Evolutionary conservation across 192 early-diverging fungal genomes (phyloP).

Genomic region (Podila minutissima): DNA sequence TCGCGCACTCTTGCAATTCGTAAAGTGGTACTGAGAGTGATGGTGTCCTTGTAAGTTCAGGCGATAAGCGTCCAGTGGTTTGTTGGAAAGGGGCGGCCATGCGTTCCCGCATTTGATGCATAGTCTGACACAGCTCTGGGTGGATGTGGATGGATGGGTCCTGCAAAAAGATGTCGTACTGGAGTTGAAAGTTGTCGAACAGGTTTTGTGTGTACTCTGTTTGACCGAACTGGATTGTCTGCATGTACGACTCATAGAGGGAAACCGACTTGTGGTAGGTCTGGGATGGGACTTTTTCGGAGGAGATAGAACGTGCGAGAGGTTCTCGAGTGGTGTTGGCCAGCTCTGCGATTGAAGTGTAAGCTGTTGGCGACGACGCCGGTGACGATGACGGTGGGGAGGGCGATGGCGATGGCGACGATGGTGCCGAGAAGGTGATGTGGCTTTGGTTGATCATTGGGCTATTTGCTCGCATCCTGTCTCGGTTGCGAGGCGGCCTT

Average conservation of each 20-base stretch:
- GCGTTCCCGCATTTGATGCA: neutral
- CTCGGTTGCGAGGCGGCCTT: neutral
- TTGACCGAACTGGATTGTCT: too few species aligned
- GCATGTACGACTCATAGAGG: too few species aligned
- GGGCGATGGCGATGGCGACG: too few species aligned
- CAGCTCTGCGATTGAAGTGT: too few species aligned
- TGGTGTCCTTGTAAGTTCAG: neutral
- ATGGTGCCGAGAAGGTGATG: too few species aligned
- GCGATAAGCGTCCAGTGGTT: neutral
- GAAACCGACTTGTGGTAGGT: too few species aligned
- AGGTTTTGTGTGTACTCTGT: too few species aligned
- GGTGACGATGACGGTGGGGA: too few species aligned
- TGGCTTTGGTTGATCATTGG: neutral
- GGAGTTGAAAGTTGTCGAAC: neutral
- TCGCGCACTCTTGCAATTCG: neutral
- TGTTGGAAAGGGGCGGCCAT: neutral
- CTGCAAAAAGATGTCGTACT: neutral
- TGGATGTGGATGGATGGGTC: neutral
- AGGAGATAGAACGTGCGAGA: too few species aligned
- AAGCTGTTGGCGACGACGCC: too few species aligned
- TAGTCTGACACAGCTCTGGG: neutral
- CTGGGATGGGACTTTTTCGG: too few species aligned
- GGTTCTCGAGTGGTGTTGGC: too few species aligned
- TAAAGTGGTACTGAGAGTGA: neutral
- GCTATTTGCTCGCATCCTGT: neutral